Percentiles rank a stretch among this genome's conserved stretches.
These are phyloP conservation scores for Aaosphaeria arxii DNA, from an alignment of 2,329 filamentous ascomycete genomes.

Conservation along the genomic window DNA sequence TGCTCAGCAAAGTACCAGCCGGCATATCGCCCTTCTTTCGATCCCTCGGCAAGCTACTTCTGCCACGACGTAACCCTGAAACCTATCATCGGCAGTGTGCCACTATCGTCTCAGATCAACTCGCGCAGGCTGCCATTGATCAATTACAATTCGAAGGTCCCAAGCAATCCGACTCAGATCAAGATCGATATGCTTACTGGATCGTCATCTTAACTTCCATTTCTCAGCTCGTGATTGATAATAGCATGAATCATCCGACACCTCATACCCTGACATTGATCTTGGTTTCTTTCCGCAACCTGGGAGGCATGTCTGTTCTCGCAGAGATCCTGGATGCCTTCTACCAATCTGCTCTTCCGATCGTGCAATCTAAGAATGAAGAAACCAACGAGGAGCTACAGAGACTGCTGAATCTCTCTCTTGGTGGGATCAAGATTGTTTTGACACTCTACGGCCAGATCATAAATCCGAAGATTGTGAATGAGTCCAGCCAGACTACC, in stretches of 20 bases:
- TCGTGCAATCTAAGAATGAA: slow-evolving; percentile 43
- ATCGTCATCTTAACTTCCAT: slow-evolving; percentile 76
- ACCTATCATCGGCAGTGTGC: slow-evolving; percentile 60
- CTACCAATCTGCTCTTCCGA: slow-evolving; percentile 53
- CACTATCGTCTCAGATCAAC: slow-evolving; percentile 60
- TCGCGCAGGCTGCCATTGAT: slow-evolving; percentile 68
- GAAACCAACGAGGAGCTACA: slow-evolving; percentile 44
- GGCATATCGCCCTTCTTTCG: slow-evolving; percentile 85
- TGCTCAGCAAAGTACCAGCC: slow-evolving; percentile 75
- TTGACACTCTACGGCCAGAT: slow-evolving; percentile 77
- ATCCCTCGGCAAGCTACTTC: slow-evolving; percentile 75
- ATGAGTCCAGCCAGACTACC: slow-evolving; percentile 67
- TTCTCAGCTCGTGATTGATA: slow-evolving; percentile 75
- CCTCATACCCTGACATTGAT: slow-evolving; percentile 62
- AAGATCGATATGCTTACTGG: slow-evolving; percentile 72
- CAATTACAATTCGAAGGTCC: slow-evolving; percentile 58
- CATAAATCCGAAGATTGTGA: slow-evolving; percentile 72
- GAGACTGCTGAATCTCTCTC: slow-evolving; percentile 45
- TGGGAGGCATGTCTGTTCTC: slow-evolving; percentile 70
- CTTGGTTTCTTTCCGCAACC: slow-evolving; percentile 80
- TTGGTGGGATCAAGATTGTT: slow-evolving; percentile 73
- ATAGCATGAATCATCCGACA: slow-evolving; percentile 39
- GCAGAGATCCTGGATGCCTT: slow-evolving; percentile 72
- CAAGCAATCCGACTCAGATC: slow-evolving; percentile 49
- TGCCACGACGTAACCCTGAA: slow-evolving; percentile 73